Conservation (phyloP, 306 rosid species). For the Sesbania bispinosa region DNA sequence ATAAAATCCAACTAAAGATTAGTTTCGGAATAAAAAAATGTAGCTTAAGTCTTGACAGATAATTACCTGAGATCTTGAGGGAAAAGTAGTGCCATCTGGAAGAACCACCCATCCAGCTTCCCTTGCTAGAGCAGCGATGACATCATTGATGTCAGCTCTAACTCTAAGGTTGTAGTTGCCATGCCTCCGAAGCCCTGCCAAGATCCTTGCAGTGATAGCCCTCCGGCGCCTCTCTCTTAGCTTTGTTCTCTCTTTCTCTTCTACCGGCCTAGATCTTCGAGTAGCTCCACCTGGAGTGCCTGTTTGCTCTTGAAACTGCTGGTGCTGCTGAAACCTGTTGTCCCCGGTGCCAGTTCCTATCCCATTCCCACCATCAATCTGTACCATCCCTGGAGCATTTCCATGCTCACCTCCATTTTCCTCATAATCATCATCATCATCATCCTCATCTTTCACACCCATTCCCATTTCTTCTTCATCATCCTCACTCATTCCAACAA, state of each 20-base stretch:
- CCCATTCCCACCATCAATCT: constrained; percentile 69
- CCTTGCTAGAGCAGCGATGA: constrained; percentile 86
- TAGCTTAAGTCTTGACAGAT: constrained; percentile 7
- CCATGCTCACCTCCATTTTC: constrained; percentile 50
- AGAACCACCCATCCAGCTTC: constrained; percentile 99
- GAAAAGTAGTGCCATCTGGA: constrained; percentile 96
- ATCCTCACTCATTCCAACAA: constrained; percentile 83
- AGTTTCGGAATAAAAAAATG: background rate
- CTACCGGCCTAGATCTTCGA: constrained; percentile 84
- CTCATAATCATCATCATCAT: constrained; percentile 46
- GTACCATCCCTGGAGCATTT: constrained; percentile 44
- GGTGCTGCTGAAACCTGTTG: constrained; percentile 59
- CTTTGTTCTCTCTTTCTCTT: constrained; percentile 98
- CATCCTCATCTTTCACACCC: constrained; percentile 91
- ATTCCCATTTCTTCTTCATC: constrained; percentile 88
- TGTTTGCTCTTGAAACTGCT: constrained; percentile 67
- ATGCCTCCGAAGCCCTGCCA: constrained; percentile 97
- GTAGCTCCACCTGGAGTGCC: constrained; percentile 72
- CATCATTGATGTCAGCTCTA: constrained; percentile 97
- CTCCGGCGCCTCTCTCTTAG: constrained; percentile 95
- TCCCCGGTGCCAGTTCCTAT: constrained; percentile 46
- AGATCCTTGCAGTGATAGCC: constrained; percentile 94
- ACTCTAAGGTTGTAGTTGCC: constrained; percentile 97
- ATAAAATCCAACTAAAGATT: background rate
- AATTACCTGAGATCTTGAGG: constrained; percentile 85